A percentile compares a stretch with the other conserved stretches of the same genome.
Conservation (phyloP, 192 early-diverging fungal genomes). For the Cladochytrium replicatum region DNA sequence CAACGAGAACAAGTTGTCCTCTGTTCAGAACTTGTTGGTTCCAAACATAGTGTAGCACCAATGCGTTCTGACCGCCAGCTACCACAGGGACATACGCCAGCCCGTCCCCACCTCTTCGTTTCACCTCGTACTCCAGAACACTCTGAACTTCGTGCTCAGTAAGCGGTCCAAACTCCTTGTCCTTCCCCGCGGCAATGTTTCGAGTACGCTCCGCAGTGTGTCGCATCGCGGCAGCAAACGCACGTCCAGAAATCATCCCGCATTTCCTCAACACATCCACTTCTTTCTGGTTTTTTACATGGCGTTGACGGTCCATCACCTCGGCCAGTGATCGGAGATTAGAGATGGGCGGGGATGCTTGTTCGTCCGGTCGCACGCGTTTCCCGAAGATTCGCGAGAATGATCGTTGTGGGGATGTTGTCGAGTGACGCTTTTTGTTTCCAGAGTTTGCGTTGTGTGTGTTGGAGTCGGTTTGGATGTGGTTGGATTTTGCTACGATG, state of each 20-base stretch:
- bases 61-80: conserved; percentile 79
- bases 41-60: conserved; percentile 90
- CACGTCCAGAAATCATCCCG: conserved; percentile 65
- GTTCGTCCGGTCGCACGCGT: no score
- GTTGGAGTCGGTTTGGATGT: no score
- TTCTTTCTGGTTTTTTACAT: conserved; percentile 72
- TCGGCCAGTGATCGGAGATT: conserved; percentile 40
- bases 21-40: conserved; percentile 61
- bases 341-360: no score
- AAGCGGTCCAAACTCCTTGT: conserved; percentile 55
- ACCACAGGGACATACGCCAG: conserved; percentile 95
- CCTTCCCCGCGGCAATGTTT: conserved; percentile 2
- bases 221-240: conserved; percentile 47
- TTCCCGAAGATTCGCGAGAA: no score
- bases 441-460: no score
- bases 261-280: conserved; percentile 66
- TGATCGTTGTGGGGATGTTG: no score
- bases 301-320: conserved; percentile 60
- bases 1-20: conserved; percentile 82
- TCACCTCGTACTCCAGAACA: conserved; percentile 63
- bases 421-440: no score
- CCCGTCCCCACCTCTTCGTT: conserved; percentile 47
- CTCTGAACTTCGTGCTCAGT: conserved; percentile 69
- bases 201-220: neutral
- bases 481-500: no score